A percentile compares a stretch with the other conserved stretches of the same genome.
Conservation (phyloP, 2,329 filamentous ascomycete species). For the Endoconidiophora polonica region DNA sequence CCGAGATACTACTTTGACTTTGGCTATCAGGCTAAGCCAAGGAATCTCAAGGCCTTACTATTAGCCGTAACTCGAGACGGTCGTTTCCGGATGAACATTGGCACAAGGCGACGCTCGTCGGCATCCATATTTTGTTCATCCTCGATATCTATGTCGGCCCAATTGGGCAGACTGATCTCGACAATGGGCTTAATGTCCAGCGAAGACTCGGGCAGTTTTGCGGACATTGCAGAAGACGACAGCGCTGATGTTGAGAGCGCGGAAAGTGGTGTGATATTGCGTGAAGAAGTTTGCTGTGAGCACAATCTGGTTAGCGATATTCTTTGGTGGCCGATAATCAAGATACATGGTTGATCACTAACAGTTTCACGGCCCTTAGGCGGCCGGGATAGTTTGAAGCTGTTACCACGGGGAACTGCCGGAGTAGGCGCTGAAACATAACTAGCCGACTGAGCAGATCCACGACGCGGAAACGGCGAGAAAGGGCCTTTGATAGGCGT, state of each 20-base stretch:
- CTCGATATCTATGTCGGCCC: constrained; percentile 7
- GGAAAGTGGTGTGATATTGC: constrained; percentile 8
- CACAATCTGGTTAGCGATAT: not conserved
- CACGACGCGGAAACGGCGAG: constrained; percentile 18
- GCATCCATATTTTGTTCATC: constrained; percentile 20
- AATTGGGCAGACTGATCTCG: constrained; percentile 11
- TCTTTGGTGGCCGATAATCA: not conserved
- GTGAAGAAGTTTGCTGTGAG: not conserved
- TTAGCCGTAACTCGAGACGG: constrained; percentile 25
- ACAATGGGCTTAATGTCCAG: not conserved
- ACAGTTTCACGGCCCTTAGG: constrained; percentile 9
- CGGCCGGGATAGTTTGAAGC: constrained; percentile 11
- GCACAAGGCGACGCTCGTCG: constrained; percentile 37
- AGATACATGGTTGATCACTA: not conserved
- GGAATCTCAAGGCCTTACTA: constrained; percentile 36
- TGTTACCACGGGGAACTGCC: not conserved
- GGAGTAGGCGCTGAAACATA: constrained; percentile 3
- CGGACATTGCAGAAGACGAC: not conserved
- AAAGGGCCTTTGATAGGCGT: constrained; percentile 19
- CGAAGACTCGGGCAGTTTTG: not conserved
- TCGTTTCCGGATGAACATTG: constrained; percentile 26
- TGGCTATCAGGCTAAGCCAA: constrained; percentile 26
- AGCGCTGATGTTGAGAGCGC: not conserved
- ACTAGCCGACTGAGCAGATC: constrained; percentile 6
- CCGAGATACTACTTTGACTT: too few relatives aligned